Percentiles rank a stretch among this genome's conserved stretches.
phyloP scores from a whole-genome alignment of 78 protist species.

The Diacronema lutheri region DNA sequence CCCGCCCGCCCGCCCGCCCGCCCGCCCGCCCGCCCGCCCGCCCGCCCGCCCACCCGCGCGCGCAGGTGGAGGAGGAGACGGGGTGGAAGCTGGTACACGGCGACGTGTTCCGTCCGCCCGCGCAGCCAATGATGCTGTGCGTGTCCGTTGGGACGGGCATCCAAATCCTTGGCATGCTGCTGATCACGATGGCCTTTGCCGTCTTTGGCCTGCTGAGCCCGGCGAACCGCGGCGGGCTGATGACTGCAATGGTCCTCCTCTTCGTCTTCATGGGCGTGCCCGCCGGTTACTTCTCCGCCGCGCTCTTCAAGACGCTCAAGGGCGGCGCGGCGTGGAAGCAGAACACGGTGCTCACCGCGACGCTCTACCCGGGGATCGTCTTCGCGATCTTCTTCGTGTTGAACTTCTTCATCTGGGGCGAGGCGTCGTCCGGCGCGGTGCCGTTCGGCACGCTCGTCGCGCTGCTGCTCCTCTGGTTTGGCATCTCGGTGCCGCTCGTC shows the following conservation, averaged over 20 bases:
- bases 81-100: conserved; percentile 98
- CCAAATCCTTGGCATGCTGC: conserved; percentile 76
- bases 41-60: conserved; percentile 48
- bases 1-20: no score
- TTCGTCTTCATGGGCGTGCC: conserved; percentile 84
- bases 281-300: conserved; percentile 36
- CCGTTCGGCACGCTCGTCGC: conserved; percentile 68
- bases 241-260: conserved; percentile 76
- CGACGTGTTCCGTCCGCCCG: conserved; percentile 93
- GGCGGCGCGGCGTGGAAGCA: conserved; percentile 29
- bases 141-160: conserved; percentile 78
- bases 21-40: no score
- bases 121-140: conserved; percentile 61
- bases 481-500: conserved; percentile 89
- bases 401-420: conserved; percentile 59
- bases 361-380: conserved; percentile 65
- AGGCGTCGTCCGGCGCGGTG: conserved; percentile 57
- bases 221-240: conserved; percentile 84
- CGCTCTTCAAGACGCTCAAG: conserved; percentile 73
- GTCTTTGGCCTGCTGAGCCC: conserved; percentile 93
- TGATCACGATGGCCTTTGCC: conserved; percentile 78
- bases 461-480: conserved; percentile 84
- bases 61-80: conserved; percentile 78
- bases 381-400: conserved; percentile 67
- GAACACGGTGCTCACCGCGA: conserved; percentile 17